Percentiles rank a stretch among this genome's conserved stretches.
These are phyloP conservation scores for Chaetoceros muelleri DNA, from an alignment of 108 stramenopile genomes.

Conservation along the genomic window DNA sequence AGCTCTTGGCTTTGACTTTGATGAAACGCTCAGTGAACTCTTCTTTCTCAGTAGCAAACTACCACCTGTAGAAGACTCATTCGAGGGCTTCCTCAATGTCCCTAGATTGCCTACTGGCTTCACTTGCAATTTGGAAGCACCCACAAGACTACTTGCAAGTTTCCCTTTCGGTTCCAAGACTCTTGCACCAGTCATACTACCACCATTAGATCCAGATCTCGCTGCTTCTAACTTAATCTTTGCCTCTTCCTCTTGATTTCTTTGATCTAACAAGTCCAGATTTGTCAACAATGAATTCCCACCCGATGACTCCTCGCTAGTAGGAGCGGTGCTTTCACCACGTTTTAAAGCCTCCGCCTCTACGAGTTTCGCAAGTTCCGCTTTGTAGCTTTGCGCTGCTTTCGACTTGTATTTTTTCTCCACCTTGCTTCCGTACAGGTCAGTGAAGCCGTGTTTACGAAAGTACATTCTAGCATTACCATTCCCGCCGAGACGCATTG, in stretches of 20 bases:
- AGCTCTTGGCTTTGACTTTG: slow-evolving; percentile 44
- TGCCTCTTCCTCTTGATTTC: slow-evolving; percentile 39
- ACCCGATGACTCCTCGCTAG: slow-evolving; percentile 5
- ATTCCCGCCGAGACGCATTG: slow-evolving; percentile 87
- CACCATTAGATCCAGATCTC: slow-evolving; percentile 11
- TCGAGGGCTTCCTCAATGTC: slow-evolving; percentile 12
- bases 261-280: slow-evolving; percentile 37
- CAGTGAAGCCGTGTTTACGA: slow-evolving; percentile 70
- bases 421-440: slow-evolving; percentile 57
- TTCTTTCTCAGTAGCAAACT: slow-evolving; percentile 52
- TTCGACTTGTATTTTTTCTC: slow-evolving; percentile 83
- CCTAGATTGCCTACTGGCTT: slow-evolving; percentile 48
- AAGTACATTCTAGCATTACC: slow-evolving; percentile 72
- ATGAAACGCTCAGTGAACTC: slow-evolving; percentile 31
- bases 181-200: slow-evolving; percentile 12
- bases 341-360: slow-evolving; percentile 42
- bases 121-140: slow-evolving; percentile 48
- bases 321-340: slow-evolving; percentile 36
- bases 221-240: slow-evolving; percentile 26
- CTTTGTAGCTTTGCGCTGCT: slow-evolving; percentile 62
- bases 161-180: slow-evolving; percentile 43
- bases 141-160: slow-evolving; percentile 50
- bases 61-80: slow-evolving; percentile 28
- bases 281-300: slow-evolving; percentile 38
- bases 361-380: slow-evolving; percentile 57